Percentiles rank a stretch among this genome's conserved stretches.
These are phyloP conservation scores for Sphaerobolus stellatus DNA, from an alignment of 1,284 basidiomycete species.

Conservation along the genomic window DNA sequence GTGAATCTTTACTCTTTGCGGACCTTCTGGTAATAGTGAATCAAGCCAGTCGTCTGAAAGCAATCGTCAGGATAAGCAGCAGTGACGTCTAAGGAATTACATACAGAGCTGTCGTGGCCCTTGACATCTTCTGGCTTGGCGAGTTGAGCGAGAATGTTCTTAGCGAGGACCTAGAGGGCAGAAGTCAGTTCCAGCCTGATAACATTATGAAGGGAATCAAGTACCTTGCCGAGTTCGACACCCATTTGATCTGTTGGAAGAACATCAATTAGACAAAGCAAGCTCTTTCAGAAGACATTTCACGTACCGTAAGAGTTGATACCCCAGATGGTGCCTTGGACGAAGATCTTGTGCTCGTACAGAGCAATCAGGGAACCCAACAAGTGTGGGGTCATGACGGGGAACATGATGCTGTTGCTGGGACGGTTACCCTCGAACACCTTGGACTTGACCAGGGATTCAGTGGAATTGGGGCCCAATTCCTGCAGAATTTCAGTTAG, in stretches of 20 bases:
- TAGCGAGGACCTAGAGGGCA: slow-evolving; percentile 63
- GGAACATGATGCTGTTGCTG: slow-evolving; percentile 96
- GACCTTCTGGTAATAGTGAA: slow-evolving; percentile 91
- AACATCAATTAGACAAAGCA: too few species aligned
- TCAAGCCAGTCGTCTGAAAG: slow-evolving; percentile 82
- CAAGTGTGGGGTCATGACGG: slow-evolving; percentile 85
- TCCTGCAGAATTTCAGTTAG: slow-evolving; percentile 47
- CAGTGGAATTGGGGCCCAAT: slow-evolving; percentile 73
- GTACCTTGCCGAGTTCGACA: slow-evolving; percentile 89
- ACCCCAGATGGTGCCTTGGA: slow-evolving; percentile 95
- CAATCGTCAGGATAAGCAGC: slow-evolving; percentile 13
- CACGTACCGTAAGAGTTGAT: slow-evolving; percentile 92
- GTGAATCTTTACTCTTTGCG: slow-evolving; percentile 59
- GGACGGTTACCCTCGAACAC: slow-evolving; percentile 98
- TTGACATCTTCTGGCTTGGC: slow-evolving; percentile 78
- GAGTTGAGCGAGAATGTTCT: slow-evolving; percentile 91
- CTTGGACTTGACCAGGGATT: slow-evolving; percentile 92
- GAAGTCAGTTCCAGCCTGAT: slow-evolving; percentile 15
- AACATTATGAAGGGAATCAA: slow-evolving; percentile 3
- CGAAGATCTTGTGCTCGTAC: slow-evolving; percentile 99
- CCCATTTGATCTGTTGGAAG: slow-evolving; percentile 80
- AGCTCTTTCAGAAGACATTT: neutral
- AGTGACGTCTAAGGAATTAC: slow-evolving; percentile 31
- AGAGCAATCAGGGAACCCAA: slow-evolving; percentile 89
- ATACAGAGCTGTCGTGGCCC: slow-evolving; percentile 89